Conservation (phyloP, 2,329 filamentous ascomycete genomes). For the Chrysoporthe austroafricana region DNA sequence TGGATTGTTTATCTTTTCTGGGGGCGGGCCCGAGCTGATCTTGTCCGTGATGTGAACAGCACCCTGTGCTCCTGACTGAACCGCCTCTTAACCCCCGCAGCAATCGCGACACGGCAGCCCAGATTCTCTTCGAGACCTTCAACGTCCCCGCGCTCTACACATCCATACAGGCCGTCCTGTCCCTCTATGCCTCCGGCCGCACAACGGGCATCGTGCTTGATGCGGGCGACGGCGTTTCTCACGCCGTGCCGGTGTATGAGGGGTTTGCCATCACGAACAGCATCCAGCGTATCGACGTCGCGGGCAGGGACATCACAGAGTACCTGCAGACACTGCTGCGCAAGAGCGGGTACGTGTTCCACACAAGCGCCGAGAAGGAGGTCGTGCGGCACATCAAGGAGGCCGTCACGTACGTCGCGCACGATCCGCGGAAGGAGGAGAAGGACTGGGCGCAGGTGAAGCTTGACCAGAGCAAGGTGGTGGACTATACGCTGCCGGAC, state of each 20-base stretch:
- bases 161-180: constrained; percentile 95
- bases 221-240: constrained; percentile 93
- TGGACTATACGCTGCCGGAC: constrained; percentile 89
- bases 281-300: constrained; percentile 94
- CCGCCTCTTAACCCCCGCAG: constrained; percentile 92
- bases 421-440: constrained; percentile 91
- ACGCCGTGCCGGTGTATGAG: constrained; percentile 96
- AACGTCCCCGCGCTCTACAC: constrained; percentile 96
- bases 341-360: constrained; percentile 92
- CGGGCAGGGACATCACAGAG: constrained; percentile 94
- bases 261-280: constrained; percentile 96
- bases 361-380: constrained; percentile 98
- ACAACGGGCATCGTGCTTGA: constrained; percentile 97
- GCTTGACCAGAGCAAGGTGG: constrained; percentile 74
- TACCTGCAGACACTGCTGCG: constrained; percentile 88
- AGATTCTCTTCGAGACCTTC: constrained; percentile 98
- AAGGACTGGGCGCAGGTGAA: constrained; percentile 91
- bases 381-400: constrained; percentile 98
- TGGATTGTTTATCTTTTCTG: not conserved
- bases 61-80: constrained; percentile 94
- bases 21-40: constrained; percentile 24
- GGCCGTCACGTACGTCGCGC: constrained; percentile 86
- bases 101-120: constrained; percentile 94
- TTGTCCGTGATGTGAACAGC: constrained; percentile 51
- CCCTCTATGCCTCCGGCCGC: constrained; percentile 91